Base-by-base conservation (phyloP, 164 flowering plant species). In the Magnolia sinica region DNA sequence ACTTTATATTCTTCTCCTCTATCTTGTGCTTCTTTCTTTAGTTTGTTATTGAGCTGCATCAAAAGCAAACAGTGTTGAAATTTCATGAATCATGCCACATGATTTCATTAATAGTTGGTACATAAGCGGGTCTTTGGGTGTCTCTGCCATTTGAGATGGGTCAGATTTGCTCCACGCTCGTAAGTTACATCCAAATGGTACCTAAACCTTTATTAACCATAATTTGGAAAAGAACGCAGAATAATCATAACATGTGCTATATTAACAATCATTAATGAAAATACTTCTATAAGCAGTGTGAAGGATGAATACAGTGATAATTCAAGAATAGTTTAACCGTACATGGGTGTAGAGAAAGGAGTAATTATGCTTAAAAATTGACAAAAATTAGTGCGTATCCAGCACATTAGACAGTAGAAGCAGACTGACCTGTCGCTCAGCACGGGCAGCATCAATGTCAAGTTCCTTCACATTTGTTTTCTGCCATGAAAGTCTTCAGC, bases 371-470 rank as follows among this genome's bases (percentile, higher is more conserved):
- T 37, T 3, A 37, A 37, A 64, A 64, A n/a, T n/a, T 64, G 68
- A n/a, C 14, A 55, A 55, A 11, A 55, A 55, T 11, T 11, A 55
- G 13, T 11, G 10, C 13, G 61, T 11, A 55, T 55, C 61, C 61
- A 11, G 61, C 61, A 55, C 10, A 55, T 9, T 55, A 11, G 61
- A 16, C 13, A 55, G 61, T 55, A 55, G 61, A 11, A 55, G 68
- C 24, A 13, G 6, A 50, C 69, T 63, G 59, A 96, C 99, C 96
- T 91, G 82, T 72, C 98, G 93, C 87, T 96, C 99, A 78, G 94
- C 95, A 73, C 89, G 84, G 50, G 97, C 98, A 81, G 99, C 91
- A 76, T 89, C 95, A 86, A 96, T 74, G 77, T 96, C 91, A 64
- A 96, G 97, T 64, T 96, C 98, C 85, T 86, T 90, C 45, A 91